phyloP scores from a whole-genome alignment of 169 alveolate genomes.

The Plasmodium vivax region DNA sequence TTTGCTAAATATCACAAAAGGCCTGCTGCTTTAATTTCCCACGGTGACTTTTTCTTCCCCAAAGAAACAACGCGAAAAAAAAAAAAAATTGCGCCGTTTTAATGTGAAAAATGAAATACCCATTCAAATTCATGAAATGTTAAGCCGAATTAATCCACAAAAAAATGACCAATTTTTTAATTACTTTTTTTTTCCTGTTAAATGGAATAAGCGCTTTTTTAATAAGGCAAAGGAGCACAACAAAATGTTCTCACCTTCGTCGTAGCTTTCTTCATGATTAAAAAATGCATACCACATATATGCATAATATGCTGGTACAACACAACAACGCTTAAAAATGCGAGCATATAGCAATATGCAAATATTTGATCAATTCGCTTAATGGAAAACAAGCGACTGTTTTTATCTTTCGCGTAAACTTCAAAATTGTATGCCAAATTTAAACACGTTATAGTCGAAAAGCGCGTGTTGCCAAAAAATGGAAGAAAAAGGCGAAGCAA shows the following conservation, averaged over 20 bases:
- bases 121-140: not conserved
- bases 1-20: not conserved
- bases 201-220: not conserved
- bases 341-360: not conserved
- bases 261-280: not conserved
- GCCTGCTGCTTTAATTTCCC: not conserved
- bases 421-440: not conserved
- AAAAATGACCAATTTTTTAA: not conserved
- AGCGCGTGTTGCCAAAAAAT: slow-evolving; percentile 1
- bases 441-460: not conserved
- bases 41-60: not conserved
- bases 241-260: not conserved
- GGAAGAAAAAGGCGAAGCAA: slow-evolving; percentile 3
- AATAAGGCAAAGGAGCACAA: not conserved
- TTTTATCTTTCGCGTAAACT: not conserved
- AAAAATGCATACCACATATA: not conserved
- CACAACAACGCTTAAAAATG: not conserved
- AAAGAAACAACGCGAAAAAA: not conserved
- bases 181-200: not conserved
- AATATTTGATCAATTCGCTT: not conserved
- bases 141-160: not conserved
- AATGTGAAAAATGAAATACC: not conserved
- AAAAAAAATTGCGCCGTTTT: not conserved
- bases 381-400: not conserved
- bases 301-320: not conserved